phyloP scores from a whole-genome alignment of 495 filamentous ascomycete genomes.

The Staphylotrichum longicolle region DNA sequence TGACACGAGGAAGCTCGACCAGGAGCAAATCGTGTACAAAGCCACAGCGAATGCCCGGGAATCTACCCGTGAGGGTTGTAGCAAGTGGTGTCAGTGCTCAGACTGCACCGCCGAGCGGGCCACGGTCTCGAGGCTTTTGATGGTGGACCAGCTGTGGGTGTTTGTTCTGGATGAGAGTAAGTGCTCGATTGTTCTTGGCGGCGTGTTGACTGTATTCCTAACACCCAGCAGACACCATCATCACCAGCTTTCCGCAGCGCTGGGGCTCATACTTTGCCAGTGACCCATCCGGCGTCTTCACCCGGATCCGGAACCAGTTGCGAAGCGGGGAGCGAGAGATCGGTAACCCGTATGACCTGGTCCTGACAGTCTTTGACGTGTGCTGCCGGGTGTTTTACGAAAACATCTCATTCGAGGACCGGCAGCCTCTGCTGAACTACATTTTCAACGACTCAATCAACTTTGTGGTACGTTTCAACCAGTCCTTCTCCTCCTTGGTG shows the following conservation, averaged over 20 bases:
- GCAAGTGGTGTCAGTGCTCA: slow-evolving; percentile 19
- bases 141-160: slow-evolving; percentile 19
- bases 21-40: slow-evolving; percentile 22
- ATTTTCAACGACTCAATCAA: slow-evolving; percentile 20
- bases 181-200: background rate
- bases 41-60: slow-evolving; percentile 13
- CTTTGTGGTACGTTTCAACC: slow-evolving; percentile 13
- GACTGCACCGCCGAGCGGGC: slow-evolving; percentile 16
- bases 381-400: slow-evolving; percentile 20
- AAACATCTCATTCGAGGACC: slow-evolving; percentile 14
- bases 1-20: slow-evolving; percentile 18
- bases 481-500: background rate
- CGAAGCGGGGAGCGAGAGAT: slow-evolving; percentile 4
- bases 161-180: slow-evolving; percentile 20
- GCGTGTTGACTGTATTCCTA: no score
- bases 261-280: slow-evolving; percentile 17
- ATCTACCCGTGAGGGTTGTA: slow-evolving; percentile 15
- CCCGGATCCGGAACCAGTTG: slow-evolving; percentile 10
- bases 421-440: slow-evolving; percentile 20
- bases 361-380: slow-evolving; percentile 8
- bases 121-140: slow-evolving; percentile 9
- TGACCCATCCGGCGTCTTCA: slow-evolving; percentile 14
- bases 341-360: slow-evolving; percentile 15
- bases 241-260: slow-evolving; percentile 20
- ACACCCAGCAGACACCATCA: slow-evolving; percentile 12